Conservation (phyloP, 805 yeast genomes). For the Hanseniaspora lachancei region DNA sequence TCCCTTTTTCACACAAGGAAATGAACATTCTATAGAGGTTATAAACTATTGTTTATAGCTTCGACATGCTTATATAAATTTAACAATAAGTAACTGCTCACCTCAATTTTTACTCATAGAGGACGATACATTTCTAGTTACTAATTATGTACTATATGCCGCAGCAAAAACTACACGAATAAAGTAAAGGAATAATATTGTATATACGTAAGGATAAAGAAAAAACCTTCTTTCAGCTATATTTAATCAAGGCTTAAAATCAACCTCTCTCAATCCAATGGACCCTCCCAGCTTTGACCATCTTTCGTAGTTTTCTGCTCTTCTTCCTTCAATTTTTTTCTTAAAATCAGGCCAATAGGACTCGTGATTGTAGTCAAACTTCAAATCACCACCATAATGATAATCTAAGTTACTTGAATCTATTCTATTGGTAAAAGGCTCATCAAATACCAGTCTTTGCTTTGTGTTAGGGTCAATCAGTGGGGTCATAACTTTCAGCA, state of each 20-base stretch:
- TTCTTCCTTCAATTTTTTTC: slow-evolving; percentile 31
- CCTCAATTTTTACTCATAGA: no score
- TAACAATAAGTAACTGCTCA: no score
- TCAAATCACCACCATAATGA: slow-evolving; percentile 34
- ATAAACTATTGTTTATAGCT: background rate
- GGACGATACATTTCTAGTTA: no score
- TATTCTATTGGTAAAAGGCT: slow-evolving; percentile 42
- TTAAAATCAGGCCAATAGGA: slow-evolving; percentile 42
- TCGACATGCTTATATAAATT: background rate
- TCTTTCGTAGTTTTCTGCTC: slow-evolving; percentile 29
- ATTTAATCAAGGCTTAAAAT: slow-evolving; percentile 27
- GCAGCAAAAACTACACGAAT: background rate
- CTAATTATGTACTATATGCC: no score
- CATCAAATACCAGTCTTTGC: slow-evolving; percentile 44
- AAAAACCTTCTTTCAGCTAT: background rate
- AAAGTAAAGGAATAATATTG: background rate
- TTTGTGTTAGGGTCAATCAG: slow-evolving; percentile 48
- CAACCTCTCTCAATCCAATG: slow-evolving; percentile 45
- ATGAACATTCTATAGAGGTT: no score
- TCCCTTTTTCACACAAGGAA: no score
- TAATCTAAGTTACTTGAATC: slow-evolving; percentile 41
- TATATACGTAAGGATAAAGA: background rate
- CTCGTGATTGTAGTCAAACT: slow-evolving; percentile 41
- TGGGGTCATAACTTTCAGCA: slow-evolving; percentile 43
- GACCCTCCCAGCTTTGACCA: slow-evolving; percentile 31